Percentiles rank a stretch among this genome's conserved stretches.
Evolutionary conservation across 2,329 filamentous ascomycete genomes (phyloP).

Genomic region (Colletotrichum trifolii): DNA sequence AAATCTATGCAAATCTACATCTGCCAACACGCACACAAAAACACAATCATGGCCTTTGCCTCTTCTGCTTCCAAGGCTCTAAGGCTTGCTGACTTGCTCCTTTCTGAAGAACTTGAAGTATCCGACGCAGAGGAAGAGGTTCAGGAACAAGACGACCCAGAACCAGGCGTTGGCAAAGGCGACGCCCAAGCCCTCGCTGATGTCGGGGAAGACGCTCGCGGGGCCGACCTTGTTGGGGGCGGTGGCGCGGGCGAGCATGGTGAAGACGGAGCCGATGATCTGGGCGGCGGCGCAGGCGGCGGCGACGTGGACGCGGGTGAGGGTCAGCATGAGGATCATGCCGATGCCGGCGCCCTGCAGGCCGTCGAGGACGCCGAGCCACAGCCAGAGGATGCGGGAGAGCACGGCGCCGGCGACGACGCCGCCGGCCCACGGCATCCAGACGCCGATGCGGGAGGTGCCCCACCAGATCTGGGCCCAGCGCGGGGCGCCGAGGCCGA

Average conservation of each 20-base stretch:
- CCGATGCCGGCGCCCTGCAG: slow-evolving; percentile 75
- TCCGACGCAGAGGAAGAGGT: slow-evolving; percentile 68
- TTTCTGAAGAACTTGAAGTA: slow-evolving; percentile 68
- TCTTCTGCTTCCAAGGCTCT: background rate
- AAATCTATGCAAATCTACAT: slow-evolving; percentile 19
- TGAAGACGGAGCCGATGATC: slow-evolving; percentile 69
- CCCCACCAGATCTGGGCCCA: slow-evolving; percentile 78
- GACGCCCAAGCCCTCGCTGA: slow-evolving; percentile 58
- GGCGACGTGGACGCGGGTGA: slow-evolving; percentile 73
- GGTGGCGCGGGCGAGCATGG: slow-evolving; percentile 69
- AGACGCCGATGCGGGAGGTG: slow-evolving; percentile 68
- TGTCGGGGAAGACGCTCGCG: slow-evolving; percentile 70
- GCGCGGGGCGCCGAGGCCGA: slow-evolving; percentile 72
- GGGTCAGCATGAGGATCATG: slow-evolving; percentile 74
- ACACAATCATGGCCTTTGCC: slow-evolving; percentile 17
- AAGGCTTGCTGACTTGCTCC: slow-evolving; percentile 67
- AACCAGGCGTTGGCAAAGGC: slow-evolving; percentile 65
- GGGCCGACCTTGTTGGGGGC: slow-evolving; percentile 72
- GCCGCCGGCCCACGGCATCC: slow-evolving; percentile 70
- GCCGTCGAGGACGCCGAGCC: slow-evolving; percentile 73
- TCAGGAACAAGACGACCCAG: slow-evolving; percentile 68
- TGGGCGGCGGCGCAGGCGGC: slow-evolving; percentile 71
- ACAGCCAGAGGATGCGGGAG: slow-evolving; percentile 66
- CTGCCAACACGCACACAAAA: background rate
- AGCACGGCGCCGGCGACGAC: slow-evolving; percentile 66